Conservation (phyloP, 2,329 filamentous ascomycete genomes). For the Sphaceloma murrayae region DNA sequence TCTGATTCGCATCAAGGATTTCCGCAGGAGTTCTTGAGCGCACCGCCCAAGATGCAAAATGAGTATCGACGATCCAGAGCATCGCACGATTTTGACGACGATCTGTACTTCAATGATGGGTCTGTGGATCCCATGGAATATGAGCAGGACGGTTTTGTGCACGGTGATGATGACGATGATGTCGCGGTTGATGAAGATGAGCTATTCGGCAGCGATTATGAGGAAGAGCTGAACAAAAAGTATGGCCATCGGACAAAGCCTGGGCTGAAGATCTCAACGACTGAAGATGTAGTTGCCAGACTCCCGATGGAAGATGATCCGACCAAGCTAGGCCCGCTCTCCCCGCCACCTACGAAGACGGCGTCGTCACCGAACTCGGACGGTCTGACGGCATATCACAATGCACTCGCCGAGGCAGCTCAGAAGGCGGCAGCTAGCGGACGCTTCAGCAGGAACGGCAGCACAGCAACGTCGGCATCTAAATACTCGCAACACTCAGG, state of each 20-base stretch:
- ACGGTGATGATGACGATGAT: slow-evolving; percentile 15
- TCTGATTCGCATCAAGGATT: slow-evolving; percentile 17
- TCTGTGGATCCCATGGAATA: slow-evolving; percentile 22
- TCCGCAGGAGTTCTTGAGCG: slow-evolving; percentile 16
- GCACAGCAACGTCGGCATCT: slow-evolving; percentile 30
- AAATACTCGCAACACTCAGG: slow-evolving; percentile 19
- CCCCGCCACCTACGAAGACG: background rate
- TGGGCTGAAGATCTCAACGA: slow-evolving; percentile 6
- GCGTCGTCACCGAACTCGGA: background rate
- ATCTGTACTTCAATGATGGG: slow-evolving; percentile 30
- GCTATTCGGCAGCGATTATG: slow-evolving; percentile 23
- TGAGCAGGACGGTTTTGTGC: slow-evolving; percentile 20
- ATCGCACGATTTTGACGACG: slow-evolving; percentile 15
- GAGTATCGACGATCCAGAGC: slow-evolving; percentile 7
- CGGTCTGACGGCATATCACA: slow-evolving; percentile 63
- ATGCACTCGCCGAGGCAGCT: slow-evolving; percentile 72
- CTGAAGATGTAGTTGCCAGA: background rate
- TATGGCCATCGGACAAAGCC: slow-evolving; percentile 5
- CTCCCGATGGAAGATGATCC: background rate
- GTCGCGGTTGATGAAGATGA: slow-evolving; percentile 28
- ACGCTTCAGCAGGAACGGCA: slow-evolving; percentile 57
- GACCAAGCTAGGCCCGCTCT: background rate
- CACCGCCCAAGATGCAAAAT: background rate
- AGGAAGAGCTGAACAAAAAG: slow-evolving; percentile 10
- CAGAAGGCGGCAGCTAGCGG: slow-evolving; percentile 66